Percentiles rank a stretch among this genome's conserved stretches.
Conservation (phyloP, 257 asterid genomes). For the Nicotiana paniculata region DNA sequence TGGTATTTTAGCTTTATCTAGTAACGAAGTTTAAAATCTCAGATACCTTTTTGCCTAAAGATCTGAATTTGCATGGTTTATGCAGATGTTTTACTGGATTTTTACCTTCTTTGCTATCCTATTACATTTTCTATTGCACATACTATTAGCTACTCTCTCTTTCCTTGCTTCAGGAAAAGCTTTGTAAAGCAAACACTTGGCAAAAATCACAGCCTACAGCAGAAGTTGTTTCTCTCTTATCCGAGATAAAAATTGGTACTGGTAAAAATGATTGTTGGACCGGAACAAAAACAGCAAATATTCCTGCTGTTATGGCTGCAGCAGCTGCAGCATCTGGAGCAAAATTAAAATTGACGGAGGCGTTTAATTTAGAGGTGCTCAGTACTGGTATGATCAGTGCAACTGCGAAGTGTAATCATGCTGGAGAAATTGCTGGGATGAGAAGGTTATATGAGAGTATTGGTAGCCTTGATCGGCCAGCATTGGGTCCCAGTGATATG, state of each 20-base stretch:
- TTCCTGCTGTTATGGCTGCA: conserved; percentile 83
- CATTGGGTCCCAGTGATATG: conserved; percentile 25
- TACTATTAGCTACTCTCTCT: background rate
- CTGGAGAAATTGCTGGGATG: conserved; percentile 99
- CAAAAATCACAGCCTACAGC: conserved; percentile 88
- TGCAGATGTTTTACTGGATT: background rate
- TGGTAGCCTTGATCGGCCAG: conserved; percentile 56
- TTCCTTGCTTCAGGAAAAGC: conserved; percentile 59
- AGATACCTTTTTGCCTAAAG: background rate
- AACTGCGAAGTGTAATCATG: conserved; percentile 88
- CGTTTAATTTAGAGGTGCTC: conserved; percentile 93
- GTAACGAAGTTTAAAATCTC: background rate
- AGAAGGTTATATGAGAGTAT: conserved; percentile 85
- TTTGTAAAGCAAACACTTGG: conserved; percentile 89
- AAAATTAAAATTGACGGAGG: conserved; percentile 78
- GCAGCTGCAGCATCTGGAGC: conserved; percentile 99
- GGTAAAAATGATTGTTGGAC: conserved; percentile 95
- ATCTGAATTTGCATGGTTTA: background rate
- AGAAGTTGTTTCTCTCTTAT: conserved; percentile 92
- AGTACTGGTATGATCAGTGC: conserved; percentile 97
- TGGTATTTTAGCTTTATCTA: background rate
- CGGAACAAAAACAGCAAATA: conserved; percentile 77
- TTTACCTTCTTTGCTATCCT: background rate
- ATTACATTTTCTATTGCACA: background rate
- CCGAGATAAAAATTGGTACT: conserved; percentile 95